Base-by-base conservation (phyloP, 2,329 filamentous ascomycete species). In the Delphinella strobiligena region DNA sequence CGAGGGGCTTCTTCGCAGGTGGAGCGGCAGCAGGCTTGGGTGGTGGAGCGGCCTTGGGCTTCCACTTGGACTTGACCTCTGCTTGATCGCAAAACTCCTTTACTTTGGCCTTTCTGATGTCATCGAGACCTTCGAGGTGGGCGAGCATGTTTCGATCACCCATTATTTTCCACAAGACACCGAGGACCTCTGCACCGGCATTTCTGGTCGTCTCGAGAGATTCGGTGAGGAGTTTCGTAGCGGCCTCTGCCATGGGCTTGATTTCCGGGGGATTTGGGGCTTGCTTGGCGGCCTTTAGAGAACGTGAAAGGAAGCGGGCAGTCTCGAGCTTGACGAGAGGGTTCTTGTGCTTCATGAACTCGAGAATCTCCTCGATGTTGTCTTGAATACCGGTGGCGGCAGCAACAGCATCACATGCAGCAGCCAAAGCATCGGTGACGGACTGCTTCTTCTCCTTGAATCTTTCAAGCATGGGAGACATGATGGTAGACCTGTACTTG, bases 111-210 rank as follows among this genome's bases (percentile, higher is more conserved):
- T 94, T 96, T 45, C 88, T 77, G 49, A 96, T 96, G 17, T 98
- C 91, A 55, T 98, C 91, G 2, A 98, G 69, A 3, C 86, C 86
- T 47, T 95, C 89, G 12, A 98, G 66, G 57, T 93, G 83, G 7
- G 85, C 82, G 32, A 82, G 86, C 91, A 98, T 98, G 38, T 84
- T 84, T 42, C 91, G 78, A 61, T 98, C 93, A 31, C 91, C 89
- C 66, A 96, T 84, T 40, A 98, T 96, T 66, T 96, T 98, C 91
- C 95, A 96, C 36, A 98, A 62, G 0, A 88, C 94, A 47, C 93
- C 91, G 3, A 98, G 68, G 24, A 91, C 79, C 60, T 98, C 91
- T 11, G 88, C 88, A 58, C 88, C 91, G 19, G 86, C 87, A 36
- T 89, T 81, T 61, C 91, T 78, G 43, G 93, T 75, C 3, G 74